These are phyloP conservation scores for Arxiozyma slooffiae DNA, from an alignment of 1,139 yeast genomes.

Conservation along the genomic window DNA sequence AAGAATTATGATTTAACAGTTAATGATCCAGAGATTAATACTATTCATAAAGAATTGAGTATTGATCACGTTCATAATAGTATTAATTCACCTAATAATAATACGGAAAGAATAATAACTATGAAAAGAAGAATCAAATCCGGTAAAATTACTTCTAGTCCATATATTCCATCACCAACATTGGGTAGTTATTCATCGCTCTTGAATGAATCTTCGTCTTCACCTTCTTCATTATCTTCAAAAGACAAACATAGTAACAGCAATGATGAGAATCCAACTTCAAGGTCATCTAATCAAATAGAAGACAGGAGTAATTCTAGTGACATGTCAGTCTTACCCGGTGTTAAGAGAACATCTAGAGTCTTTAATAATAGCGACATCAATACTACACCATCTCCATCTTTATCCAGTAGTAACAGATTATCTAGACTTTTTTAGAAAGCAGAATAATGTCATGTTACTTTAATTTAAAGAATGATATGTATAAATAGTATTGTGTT, in stretches of 20 bases:
- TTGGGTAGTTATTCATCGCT: background rate
- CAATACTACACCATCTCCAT: background rate
- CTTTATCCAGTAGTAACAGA: background rate
- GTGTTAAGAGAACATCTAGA: slow-evolving; percentile 15
- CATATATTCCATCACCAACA: background rate
- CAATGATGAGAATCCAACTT: background rate
- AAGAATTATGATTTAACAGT: background rate
- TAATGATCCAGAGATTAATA: background rate
- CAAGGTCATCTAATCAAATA: background rate
- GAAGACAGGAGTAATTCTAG: background rate
- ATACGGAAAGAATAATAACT: background rate
- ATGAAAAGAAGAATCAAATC: background rate
- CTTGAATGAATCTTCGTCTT: background rate
- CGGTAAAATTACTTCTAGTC: background rate
- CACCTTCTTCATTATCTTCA: background rate
- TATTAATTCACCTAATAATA: background rate
- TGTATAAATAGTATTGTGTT: background rate
- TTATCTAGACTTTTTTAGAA: background rate
- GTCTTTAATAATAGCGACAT: background rate
- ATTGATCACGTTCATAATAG: background rate
- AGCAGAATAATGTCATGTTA: background rate
- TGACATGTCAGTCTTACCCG: slow-evolving; percentile 11
- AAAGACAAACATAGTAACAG: background rate
- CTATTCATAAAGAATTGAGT: background rate
- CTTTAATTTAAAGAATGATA: background rate